A percentile compares a stretch with the other conserved stretches of the same genome.
Evolutionary conservation across 257 asterid species (phyloP).

Genomic region (Solanum sparsipilum): DNA sequence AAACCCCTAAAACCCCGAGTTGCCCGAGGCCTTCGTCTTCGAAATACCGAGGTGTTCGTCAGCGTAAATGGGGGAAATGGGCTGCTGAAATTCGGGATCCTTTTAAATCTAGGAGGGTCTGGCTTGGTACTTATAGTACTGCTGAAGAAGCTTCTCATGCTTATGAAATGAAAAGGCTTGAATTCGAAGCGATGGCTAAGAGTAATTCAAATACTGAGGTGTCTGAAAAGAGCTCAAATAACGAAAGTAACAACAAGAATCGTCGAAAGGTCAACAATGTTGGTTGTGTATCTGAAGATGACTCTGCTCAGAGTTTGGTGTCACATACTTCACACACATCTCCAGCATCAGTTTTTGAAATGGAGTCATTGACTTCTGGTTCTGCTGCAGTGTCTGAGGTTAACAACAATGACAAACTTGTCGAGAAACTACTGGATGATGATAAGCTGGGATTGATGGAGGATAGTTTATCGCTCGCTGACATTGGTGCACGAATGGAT

Average conservation of each 20-base stretch:
- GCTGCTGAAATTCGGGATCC: slow-evolving; percentile 25
- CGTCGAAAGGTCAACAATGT: not conserved
- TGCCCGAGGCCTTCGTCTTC: slow-evolving; percentile 1
- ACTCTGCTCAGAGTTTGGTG: slow-evolving; percentile 34
- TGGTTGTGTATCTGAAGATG: slow-evolving; percentile 19
- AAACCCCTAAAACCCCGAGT: not conserved
- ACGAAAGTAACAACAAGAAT: not conserved
- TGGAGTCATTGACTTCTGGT: slow-evolving; percentile 29
- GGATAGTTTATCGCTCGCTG: slow-evolving; percentile 24
- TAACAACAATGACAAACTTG: not conserved
- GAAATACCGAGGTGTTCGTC: slow-evolving; percentile 16
- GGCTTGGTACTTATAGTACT: slow-evolving; percentile 20
- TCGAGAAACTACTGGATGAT: not conserved
- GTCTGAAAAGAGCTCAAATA: slow-evolving; percentile 14
- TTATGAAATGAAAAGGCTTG: slow-evolving; percentile 11
- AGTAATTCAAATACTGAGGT: not conserved
- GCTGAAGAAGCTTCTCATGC: slow-evolving; percentile 21
- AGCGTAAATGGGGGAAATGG: slow-evolving; percentile 19
- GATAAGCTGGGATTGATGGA: slow-evolving; percentile 7
- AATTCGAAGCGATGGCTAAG: slow-evolving; percentile 2
- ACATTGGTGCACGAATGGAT: slow-evolving; percentile 37
- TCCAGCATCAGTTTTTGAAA: slow-evolving; percentile 43
- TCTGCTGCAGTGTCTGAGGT: not conserved
- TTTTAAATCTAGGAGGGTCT: not conserved
- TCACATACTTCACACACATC: slow-evolving; percentile 43